Evolutionary conservation across 2,329 filamentous ascomycete species (phyloP).

Genomic region (Aureobasidium sp.): DNA sequence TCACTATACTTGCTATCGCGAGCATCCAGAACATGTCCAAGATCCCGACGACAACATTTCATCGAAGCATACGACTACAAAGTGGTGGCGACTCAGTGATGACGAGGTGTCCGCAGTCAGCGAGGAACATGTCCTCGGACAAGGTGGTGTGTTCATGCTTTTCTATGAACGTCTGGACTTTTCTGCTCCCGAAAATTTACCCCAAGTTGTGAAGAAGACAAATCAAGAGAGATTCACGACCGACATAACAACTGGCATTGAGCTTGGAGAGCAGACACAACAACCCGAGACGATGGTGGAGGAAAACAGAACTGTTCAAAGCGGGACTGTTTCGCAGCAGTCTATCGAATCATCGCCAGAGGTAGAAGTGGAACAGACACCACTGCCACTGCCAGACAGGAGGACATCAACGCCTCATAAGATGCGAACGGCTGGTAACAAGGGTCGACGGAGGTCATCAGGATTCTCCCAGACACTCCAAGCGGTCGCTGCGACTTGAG

Average conservation of each 20-base stretch:
- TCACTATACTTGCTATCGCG: constrained; percentile 87
- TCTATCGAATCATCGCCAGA: not conserved
- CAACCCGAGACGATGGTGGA: not conserved
- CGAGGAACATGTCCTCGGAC: constrained; percentile 63
- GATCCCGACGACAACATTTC: constrained; percentile 23
- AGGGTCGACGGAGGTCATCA: not conserved
- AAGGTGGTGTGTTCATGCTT: constrained; percentile 89
- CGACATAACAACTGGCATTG: not conserved
- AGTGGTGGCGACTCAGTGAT: constrained; percentile 90
- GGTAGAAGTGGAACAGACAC: not conserved
- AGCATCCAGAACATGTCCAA: constrained; percentile 42
- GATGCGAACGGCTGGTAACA: constrained; percentile 9
- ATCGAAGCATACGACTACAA: constrained; percentile 30
- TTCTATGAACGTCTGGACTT: constrained; percentile 68
- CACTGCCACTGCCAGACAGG: not conserved
- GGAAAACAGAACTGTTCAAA: too few species aligned
- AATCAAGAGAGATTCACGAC: not conserved
- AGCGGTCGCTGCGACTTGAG: constrained; percentile 9
- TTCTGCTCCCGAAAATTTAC: not conserved
- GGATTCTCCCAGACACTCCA: not conserved
- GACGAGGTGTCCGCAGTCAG: constrained; percentile 69
- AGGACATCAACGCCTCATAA: not conserved
- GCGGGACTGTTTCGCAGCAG: not conserved
- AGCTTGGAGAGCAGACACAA: not conserved
- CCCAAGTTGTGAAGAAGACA: not conserved